Evolutionary conservation across 2,329 filamentous ascomycete genomes (phyloP).

Genomic region (Paecilomyces dactylethromorphus): DNA sequence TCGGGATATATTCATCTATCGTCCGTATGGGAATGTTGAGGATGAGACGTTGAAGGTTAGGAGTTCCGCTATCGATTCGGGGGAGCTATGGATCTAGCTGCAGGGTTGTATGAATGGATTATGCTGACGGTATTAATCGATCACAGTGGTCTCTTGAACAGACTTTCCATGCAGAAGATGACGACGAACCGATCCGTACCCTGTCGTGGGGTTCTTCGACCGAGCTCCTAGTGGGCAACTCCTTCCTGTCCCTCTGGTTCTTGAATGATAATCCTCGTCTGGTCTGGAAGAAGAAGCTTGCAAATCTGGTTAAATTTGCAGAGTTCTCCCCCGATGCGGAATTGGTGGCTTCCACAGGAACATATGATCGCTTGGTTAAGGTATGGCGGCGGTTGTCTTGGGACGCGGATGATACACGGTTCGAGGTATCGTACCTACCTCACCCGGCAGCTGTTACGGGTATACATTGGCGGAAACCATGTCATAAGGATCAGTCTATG

Average conservation of each 20-base stretch:
- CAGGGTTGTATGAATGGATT: background rate
- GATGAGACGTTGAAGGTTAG: slow-evolving; percentile 68
- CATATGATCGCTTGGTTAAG: slow-evolving; percentile 78
- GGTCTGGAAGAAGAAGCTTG: slow-evolving; percentile 69
- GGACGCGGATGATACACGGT: slow-evolving; percentile 72
- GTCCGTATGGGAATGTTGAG: slow-evolving; percentile 58
- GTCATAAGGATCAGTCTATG: slow-evolving; percentile 67
- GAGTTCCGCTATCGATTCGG: slow-evolving; percentile 1
- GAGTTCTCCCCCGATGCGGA: slow-evolving; percentile 79
- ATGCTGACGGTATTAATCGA: slow-evolving; percentile 14
- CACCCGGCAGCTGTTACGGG: slow-evolving; percentile 76
- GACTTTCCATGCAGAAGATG: slow-evolving; percentile 38
- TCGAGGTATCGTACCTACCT: slow-evolving; percentile 85
- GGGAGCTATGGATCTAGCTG: slow-evolving; percentile 39
- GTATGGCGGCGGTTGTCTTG: slow-evolving; percentile 87
- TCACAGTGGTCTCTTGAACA: slow-evolving; percentile 56
- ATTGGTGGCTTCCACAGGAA: slow-evolving; percentile 74
- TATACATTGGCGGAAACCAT: slow-evolving; percentile 77
- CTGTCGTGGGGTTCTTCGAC: slow-evolving; percentile 84
- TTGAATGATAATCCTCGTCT: slow-evolving; percentile 38
- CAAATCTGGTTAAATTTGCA: slow-evolving; percentile 67
- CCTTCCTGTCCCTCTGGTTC: slow-evolving; percentile 63
- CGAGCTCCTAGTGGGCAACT: slow-evolving; percentile 75
- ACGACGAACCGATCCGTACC: slow-evolving; percentile 41
- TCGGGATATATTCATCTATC: slow-evolving; percentile 66